These are phyloP conservation scores for Phlebopus sp. DNA, from an alignment of 1,284 basidiomycete genomes.

Conservation along the genomic window DNA sequence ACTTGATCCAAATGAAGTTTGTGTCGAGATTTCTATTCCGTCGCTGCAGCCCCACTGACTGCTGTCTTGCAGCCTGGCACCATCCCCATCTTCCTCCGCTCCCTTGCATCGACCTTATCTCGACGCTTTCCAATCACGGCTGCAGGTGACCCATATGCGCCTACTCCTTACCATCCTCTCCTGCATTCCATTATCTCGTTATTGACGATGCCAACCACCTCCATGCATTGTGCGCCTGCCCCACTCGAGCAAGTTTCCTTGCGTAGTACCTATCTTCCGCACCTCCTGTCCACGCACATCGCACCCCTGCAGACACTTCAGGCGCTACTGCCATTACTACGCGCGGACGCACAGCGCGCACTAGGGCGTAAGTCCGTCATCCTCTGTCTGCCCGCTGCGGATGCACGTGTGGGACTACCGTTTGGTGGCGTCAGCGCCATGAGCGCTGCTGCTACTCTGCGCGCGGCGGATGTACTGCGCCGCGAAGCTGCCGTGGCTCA, in stretches of 20 bases:
- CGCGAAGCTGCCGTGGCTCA: conserved; percentile 61
- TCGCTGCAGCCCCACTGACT: conserved; percentile 7
- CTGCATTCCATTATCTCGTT: conserved; percentile 72
- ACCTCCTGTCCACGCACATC: conserved; percentile 69
- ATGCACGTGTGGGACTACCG: conserved; percentile 67
- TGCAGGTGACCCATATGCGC: conserved; percentile 73
- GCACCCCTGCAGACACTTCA: conserved; percentile 74
- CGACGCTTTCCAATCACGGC: conserved; percentile 75
- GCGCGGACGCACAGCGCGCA: conserved; percentile 54
- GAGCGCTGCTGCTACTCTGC: conserved; percentile 67
- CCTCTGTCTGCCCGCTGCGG: conserved; percentile 66
- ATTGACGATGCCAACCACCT: conserved; percentile 48
- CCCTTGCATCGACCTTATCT: conserved; percentile 73
- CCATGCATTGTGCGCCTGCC: conserved; percentile 40
- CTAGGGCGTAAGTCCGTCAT: conserved; percentile 60
- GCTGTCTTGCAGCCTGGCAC: conserved; percentile 53
- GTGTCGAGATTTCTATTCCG: neutral
- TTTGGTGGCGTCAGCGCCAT: conserved; percentile 62
- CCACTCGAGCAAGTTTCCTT: conserved; percentile 73
- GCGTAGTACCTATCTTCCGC: conserved; percentile 58
- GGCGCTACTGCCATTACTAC: conserved; percentile 69
- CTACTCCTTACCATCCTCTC: conserved; percentile 59
- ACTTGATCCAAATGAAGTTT: conserved; percentile 71
- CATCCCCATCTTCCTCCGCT: conserved; percentile 72
- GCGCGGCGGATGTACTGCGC: conserved; percentile 67